Evolutionary conservation across 2,329 filamentous ascomycete genomes (phyloP), one percentile per base, ranked within the genome.

Genomic region (Talaromyces sp.): DNA sequence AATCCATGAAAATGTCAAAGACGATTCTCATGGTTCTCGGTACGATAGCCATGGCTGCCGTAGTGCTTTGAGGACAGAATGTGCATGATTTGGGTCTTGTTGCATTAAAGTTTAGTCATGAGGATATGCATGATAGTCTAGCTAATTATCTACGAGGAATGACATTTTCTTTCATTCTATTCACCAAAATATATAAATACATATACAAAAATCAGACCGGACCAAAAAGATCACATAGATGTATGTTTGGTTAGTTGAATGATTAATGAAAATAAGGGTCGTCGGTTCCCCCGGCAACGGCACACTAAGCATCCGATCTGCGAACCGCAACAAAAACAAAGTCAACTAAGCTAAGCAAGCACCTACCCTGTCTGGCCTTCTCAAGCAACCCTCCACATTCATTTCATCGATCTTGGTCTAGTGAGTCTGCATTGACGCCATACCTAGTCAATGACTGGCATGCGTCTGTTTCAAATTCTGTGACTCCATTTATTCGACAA

Each of bases 291-390:
- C 59, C 18, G 25, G 52, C 48, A 44, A 61, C 52, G n/a, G 28
- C 50, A 23, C 50, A 21, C 50, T 54, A 54, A 54, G 18, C 31
- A 46, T 7, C n/a, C 25, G 59, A 61, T 61, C 59, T 55, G 48
- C 59, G 59, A 61, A 55, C 50, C 48, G 39, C 37, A 56, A 61
- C 59, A 61, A 55, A 55, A 55, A 57, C 48, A 44, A 35, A 50
- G 25, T 18, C 16, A 44, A 12, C 39, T 31, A 8, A 33, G 3
- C 46, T 31, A n/a, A 16, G 56, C 23, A 58, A 16, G 57, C 16
- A 59, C 25, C 33, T 42, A 23, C 23, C 12, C 18, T 9, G 23
- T 21, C 28, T n/a, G 35, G 9, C 4, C 21, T 21, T 2, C 25
- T 5, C 9, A 35, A 37, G 12, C 33, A 55, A 35, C 37, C n/a